Conservation (phyloP, 164 flowering plant species). For the Magnolia sinica region DNA sequence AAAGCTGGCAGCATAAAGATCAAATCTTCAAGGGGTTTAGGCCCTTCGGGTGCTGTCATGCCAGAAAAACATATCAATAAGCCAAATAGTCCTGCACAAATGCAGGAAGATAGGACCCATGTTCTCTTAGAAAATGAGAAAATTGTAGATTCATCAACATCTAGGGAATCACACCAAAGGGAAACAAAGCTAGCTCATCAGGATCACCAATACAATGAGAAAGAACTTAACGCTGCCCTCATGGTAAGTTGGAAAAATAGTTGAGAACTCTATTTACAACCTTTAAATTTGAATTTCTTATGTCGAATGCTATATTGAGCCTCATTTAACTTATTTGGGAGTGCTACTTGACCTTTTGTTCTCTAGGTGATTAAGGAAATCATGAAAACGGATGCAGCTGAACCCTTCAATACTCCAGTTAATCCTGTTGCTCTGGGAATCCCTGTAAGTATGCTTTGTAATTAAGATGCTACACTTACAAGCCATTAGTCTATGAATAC, state of each 20-base stretch:
- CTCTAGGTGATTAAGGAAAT: conserved; percentile 80
- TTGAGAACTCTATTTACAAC: neutral
- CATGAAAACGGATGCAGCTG: conserved; percentile 99
- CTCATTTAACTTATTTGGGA: neutral
- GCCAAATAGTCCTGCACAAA: conserved; percentile 19
- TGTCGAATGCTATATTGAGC: neutral
- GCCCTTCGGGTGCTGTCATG: conserved; percentile 25
- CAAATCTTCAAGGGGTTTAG: conserved; percentile 52
- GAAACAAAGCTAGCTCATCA: conserved; percentile 22
- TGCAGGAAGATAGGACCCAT: conserved; percentile 23
- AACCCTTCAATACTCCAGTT: conserved; percentile 91
- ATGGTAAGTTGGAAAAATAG: conserved; percentile 25
- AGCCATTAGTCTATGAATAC: neutral
- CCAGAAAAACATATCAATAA: conserved; percentile 8
- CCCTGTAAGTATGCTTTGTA: conserved; percentile 59
- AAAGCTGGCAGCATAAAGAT: conserved; percentile 71
- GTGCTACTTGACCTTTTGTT: conserved; percentile 3
- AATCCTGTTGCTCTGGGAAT: conserved; percentile 89
- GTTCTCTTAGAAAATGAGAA: conserved; percentile 14
- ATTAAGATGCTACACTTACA: neutral
- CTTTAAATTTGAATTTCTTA: neutral
- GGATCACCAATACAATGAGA: conserved; percentile 39
- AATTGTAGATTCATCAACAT: conserved; percentile 6
- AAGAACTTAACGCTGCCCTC: conserved; percentile 55
- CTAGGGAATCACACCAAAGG: conserved; percentile 20